A percentile compares a stretch with the other conserved stretches of the same genome.
Conservation (phyloP, 805 yeast genomes). For the Metschnikowia kofuensis region DNA sequence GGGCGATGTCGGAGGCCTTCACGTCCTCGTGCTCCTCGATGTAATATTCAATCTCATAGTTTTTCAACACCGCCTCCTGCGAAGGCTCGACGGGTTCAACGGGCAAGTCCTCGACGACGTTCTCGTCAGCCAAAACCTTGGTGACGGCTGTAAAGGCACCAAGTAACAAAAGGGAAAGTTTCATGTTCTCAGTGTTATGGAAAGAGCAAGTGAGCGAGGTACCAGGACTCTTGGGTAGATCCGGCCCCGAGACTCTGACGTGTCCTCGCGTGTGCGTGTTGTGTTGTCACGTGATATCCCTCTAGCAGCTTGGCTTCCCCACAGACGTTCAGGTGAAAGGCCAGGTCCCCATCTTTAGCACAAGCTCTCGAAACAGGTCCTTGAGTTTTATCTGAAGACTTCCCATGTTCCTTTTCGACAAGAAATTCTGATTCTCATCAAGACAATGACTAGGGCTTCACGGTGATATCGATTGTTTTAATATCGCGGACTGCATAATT, state of each 20-base stretch:
- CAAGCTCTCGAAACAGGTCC: too few relatives aligned
- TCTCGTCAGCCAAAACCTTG: slow-evolving; percentile 8
- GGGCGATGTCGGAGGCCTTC: slow-evolving; percentile 38
- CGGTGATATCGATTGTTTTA: too few relatives aligned
- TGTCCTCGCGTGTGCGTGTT: slow-evolving; percentile 1
- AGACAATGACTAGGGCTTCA: too few relatives aligned
- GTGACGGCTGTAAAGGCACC: slow-evolving; percentile 8
- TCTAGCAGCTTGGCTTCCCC: too few relatives aligned
- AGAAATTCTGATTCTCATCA: too few relatives aligned
- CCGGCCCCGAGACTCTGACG: slow-evolving; percentile 1
- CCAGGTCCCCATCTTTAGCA: too few relatives aligned
- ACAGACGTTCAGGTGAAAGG: too few relatives aligned
- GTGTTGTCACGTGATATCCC: not conserved
- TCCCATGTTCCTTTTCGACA: too few relatives aligned
- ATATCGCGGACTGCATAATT: too few relatives aligned
- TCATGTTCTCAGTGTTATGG: slow-evolving; percentile 3
- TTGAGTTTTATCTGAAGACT: too few relatives aligned
- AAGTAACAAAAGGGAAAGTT: slow-evolving; percentile 7
- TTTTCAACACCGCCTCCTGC: slow-evolving; percentile 16
- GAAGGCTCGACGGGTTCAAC: slow-evolving; percentile 1
- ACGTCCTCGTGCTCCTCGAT: slow-evolving; percentile 45
- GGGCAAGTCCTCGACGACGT: slow-evolving; percentile 9
- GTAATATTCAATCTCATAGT: slow-evolving; percentile 47
- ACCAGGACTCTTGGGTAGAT: not conserved
- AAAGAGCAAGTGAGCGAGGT: not conserved